These are phyloP conservation scores for Mucuna pruriens DNA, from an alignment of 306 rosid genomes.

Conservation along the genomic window DNA sequence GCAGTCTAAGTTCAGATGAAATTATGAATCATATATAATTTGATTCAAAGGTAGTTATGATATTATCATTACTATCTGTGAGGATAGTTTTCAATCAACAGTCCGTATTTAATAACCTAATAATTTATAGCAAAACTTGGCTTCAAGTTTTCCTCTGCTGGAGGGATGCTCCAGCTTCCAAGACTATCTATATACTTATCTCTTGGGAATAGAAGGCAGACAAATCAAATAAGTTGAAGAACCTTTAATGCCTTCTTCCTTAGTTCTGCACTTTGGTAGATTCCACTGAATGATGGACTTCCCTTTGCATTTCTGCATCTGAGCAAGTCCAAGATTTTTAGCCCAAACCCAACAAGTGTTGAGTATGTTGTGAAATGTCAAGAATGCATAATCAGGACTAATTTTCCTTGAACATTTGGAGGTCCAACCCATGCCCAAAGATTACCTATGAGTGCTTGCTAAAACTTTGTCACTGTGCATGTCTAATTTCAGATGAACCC, in stretches of 20 bases:
- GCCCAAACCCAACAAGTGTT: background rate
- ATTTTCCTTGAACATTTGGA: background rate
- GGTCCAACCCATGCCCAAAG: background rate
- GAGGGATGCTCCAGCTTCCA: background rate
- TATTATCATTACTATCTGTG: background rate
- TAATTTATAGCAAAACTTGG: background rate
- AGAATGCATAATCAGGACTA: background rate
- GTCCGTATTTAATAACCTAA: background rate
- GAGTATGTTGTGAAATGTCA: background rate
- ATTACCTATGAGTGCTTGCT: conserved; percentile 6
- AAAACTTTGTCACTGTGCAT: background rate
- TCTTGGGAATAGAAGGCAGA: background rate
- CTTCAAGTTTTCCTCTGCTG: background rate
- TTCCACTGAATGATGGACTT: background rate
- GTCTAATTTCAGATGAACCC: background rate
- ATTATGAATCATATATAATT: background rate
- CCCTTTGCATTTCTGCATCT: background rate
- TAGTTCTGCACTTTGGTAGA: background rate
- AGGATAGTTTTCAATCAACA: background rate
- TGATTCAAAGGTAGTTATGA: background rate
- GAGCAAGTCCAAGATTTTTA: background rate
- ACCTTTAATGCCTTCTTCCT: background rate
- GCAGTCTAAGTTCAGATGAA: background rate
- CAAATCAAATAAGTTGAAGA: background rate
- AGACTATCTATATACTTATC: background rate